Evolutionary conservation across 2,329 filamentous ascomycete species (phyloP), one percentile per base, ranked within the genome.

Genomic region (Aspergillus novoparasiticus): DNA sequence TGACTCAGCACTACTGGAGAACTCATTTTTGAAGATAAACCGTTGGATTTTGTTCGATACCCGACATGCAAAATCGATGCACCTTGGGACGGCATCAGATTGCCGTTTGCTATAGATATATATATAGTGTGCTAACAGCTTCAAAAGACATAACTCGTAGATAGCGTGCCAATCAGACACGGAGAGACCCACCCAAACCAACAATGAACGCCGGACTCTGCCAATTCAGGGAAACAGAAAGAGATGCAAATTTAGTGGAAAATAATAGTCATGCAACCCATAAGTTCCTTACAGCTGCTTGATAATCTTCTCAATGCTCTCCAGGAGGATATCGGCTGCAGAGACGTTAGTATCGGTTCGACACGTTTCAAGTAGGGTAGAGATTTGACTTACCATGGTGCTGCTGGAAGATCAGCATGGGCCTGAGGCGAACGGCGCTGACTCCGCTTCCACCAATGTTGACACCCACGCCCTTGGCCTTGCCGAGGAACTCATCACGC

Each of bases 321-420:
- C 92, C 56, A 96, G 79, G 71, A 97, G 82, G 64, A 97, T 88
- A 80, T 97, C 92, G 26, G 90, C 78, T 80, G 65, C 19, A 11
- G 64, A 59, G n/a, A 65, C 54, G 63, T 72, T 69, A 74, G 67
- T 26, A 54, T 51, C 12, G 30, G 6, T 50, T 23, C n/a, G 14
- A 16, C 36, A 39, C 45, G 11, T 10, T 55, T 12, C 1, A 16
- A 4, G 28, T 23, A 61, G 43, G 66, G 60, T 60, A 66, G 58
- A 34, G n/a, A 62, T 63, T 48, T 30, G 63, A 69, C 80, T 73
- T 72, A 82, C 81, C 94, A 79, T 98, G 94, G 76, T 90, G 87
- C 85, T 93, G 87, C 87, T 97, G 91, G 84, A 97, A 95, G 73
- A 94, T 89, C 71, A 97, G 81, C 94, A 97, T 97, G 50, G 93